Base-by-base conservation (phyloP, 257 asterid species). In the Dorcoceras hygrometricum region DNA sequence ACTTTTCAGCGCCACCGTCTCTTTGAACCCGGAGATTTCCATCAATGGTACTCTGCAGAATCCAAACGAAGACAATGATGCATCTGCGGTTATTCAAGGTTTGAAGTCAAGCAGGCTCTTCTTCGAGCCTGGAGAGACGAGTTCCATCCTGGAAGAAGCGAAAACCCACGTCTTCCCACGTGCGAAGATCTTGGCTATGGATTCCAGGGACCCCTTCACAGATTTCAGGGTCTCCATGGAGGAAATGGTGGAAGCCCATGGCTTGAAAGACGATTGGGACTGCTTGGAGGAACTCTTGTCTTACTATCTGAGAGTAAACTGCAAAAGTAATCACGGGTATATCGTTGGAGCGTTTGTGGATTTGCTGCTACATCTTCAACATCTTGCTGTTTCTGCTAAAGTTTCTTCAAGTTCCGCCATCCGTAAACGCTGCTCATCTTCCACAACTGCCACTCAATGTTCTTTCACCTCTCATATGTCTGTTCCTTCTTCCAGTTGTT, bases 301-400 rank as follows among this genome's bases (percentile, higher is more conserved):
- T 51, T 81, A 80, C 24, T 87, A 81, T 69, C 79, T 87, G n/a
- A 75, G 66, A 25, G 74, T 81, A 16, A 87, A 87, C 58, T 71
- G 46, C 48, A 74, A 70, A 48, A 27, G 55, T 24, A 78, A 67
- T 36, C 92, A 85, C 36, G 86, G 82, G 0, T 82, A 80, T 57
- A 78, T 86, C 56, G 81, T 86, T n/a, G 76, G 74, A 16, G 94
- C 88, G 4, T 86, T 84, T 62, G 81, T 77, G 16, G 88, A 86
- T 51, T 63, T 84, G 76, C 68, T 79, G 55, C 57, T 80, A 8
- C 66, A 67, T 62, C 67, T 80, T 64, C 51, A 14, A 43, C 59
- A 75, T 18, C 20, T 72, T 3, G 46, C 14, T 19, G 66, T 16
- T 59, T 29, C 65, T 6, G 23, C 66, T 3, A 29, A 4, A 10